phyloP scores from a whole-genome alignment of 148 eudicot genomes.

The Oxyria digyna region DNA sequence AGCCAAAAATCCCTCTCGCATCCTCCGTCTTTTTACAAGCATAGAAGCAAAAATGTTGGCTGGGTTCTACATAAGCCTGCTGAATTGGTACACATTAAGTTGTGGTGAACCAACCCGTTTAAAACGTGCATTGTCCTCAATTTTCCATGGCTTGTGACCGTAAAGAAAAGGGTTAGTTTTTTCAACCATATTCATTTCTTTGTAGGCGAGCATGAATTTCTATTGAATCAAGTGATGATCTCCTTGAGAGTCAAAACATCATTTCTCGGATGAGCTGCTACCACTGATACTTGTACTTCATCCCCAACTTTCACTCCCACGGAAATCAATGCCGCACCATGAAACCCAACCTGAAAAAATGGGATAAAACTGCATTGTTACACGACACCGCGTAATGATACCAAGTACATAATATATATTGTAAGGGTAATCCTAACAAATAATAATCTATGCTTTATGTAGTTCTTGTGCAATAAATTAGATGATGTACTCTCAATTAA shows the following conservation, averaged over 20 bases:
- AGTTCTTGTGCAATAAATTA: background rate
- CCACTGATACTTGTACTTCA: constrained; percentile 63
- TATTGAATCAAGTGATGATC: constrained; percentile 11
- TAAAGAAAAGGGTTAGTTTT: background rate
- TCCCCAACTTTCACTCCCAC: constrained; percentile 75
- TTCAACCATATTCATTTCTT: background rate
- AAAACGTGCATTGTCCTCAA: background rate
- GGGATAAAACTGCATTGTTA: background rate
- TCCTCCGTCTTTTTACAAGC: background rate
- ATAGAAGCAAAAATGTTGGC: background rate
- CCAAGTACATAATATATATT: background rate
- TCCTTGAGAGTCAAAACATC: constrained; percentile 65
- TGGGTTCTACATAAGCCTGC: background rate
- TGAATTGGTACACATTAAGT: background rate
- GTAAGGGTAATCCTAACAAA: no score
- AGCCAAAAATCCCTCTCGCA: no score
- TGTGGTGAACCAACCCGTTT: no score
- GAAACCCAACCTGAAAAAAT: constrained; percentile 63
- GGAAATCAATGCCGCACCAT: constrained; percentile 72
- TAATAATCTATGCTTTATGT: background rate
- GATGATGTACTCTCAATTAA: background rate
- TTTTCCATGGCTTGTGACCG: background rate
- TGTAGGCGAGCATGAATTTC: background rate
- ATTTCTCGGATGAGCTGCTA: constrained; percentile 74
- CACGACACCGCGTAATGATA: no score